These are phyloP conservation scores for Microstroma glucosiphilum DNA, from an alignment of 1,284 basidiomycete genomes.

Conservation along the genomic window DNA sequence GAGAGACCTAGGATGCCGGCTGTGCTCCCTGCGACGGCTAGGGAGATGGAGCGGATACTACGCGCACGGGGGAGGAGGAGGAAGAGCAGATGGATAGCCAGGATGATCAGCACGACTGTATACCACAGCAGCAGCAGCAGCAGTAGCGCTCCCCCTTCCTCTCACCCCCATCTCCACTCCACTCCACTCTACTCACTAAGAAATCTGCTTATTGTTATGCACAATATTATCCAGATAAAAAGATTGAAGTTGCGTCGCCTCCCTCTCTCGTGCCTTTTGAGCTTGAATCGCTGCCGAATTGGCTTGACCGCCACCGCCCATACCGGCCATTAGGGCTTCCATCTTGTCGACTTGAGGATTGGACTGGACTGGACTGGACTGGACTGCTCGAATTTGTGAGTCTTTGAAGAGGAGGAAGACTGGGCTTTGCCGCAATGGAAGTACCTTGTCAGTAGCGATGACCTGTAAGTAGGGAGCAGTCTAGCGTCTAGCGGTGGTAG, in stretches of 20 bases:
- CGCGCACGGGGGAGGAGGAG: neutral
- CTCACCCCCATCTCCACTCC: neutral
- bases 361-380: too few relatives aligned
- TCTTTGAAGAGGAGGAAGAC: too few relatives aligned
- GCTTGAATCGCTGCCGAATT: constrained; percentile 6
- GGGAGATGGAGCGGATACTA: constrained; percentile 7
- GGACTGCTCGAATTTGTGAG: too few relatives aligned
- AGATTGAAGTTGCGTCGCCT: constrained; percentile 13
- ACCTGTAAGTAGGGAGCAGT: too few relatives aligned
- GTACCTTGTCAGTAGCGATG: too few relatives aligned
- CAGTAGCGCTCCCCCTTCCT: neutral
- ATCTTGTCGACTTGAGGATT: neutral
- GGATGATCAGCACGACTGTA: too few relatives aligned
- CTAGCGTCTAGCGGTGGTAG: too few relatives aligned
- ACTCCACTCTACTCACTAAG: neutral
- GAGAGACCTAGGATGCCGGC: constrained; percentile 3
- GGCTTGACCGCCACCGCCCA: neutral
- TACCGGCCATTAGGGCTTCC: neutral
- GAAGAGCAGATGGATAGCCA: neutral
- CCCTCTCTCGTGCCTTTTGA: constrained; percentile 2
- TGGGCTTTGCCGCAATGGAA: too few relatives aligned
- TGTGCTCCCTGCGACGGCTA: neutral
- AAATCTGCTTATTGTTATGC: constrained; percentile 5
- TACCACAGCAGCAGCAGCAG: too few relatives aligned
- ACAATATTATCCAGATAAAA: constrained; percentile 7